Conservation (phyloP, 2,329 filamentous ascomycete species). For the Pyrenochaeta sp. region DNA sequence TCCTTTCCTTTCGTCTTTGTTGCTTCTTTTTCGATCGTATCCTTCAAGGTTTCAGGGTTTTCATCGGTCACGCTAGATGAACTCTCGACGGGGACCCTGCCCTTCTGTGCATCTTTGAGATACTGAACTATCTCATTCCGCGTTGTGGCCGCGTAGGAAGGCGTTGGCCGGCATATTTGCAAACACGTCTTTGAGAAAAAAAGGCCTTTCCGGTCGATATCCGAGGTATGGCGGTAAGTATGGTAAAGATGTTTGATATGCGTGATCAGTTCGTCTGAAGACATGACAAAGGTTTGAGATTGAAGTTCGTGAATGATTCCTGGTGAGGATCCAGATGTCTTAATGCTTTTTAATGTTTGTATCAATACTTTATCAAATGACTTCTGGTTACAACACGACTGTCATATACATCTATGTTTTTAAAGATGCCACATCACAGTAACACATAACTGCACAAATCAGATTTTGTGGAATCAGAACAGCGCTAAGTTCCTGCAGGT, state of each 20-base stretch:
- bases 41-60: background rate
- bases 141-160: slow-evolving; percentile 15
- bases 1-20: background rate
- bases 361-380: too few relatives aligned
- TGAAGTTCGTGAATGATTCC: too few relatives aligned
- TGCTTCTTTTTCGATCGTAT: background rate
- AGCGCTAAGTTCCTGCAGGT: background rate
- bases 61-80: background rate
- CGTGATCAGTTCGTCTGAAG: background rate
- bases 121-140: slow-evolving; percentile 16
- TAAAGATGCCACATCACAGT: too few relatives aligned
- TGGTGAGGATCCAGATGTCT: too few relatives aligned
- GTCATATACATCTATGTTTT: too few relatives aligned
- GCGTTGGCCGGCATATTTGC: slow-evolving; percentile 19
- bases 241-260: slow-evolving; percentile 16
- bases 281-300: too few relatives aligned
- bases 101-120: slow-evolving; percentile 14
- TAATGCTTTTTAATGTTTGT: background rate
- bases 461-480: too few relatives aligned
- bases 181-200: slow-evolving; percentile 20
- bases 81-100: slow-evolving; percentile 1
- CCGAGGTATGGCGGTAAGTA: slow-evolving; percentile 13
- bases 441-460: too few relatives aligned
- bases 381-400: background rate
- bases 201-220: slow-evolving; percentile 11